Conservation (phyloP, 345 rosid genomes). For the Arabidopsis thaliana region TAIR10.1 NC_003070.9:9285001-9285500, state of each 20-base stretch:
- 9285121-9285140: neutral
- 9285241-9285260: conserved; percentile 81
- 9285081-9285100: neutral
- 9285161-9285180: neutral
- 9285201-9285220: conserved; percentile 42
- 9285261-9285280: conserved; percentile 76
- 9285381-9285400: conserved; percentile 15
- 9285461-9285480: conserved; percentile 74
- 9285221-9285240: conserved; percentile 93
- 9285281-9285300: conserved; percentile 78
- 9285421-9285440: conserved; percentile 72
- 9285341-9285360: neutral
- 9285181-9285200: neutral
- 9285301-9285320: conserved; percentile 9
- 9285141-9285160: neutral
- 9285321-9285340: neutral
- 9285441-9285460: conserved; percentile 76
- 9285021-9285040: conserved; percentile 42
- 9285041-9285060: neutral
- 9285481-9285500: conserved; percentile 75
- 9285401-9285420: conserved; percentile 5
- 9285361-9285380: neutral
- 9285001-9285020: conserved; percentile 79
- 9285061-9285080: neutral
- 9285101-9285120: neutral